A percentile compares a stretch with the other conserved stretches of the same genome.
Conservation (phyloP, 306 rosid species). For the Castanospermum australe region DNA sequence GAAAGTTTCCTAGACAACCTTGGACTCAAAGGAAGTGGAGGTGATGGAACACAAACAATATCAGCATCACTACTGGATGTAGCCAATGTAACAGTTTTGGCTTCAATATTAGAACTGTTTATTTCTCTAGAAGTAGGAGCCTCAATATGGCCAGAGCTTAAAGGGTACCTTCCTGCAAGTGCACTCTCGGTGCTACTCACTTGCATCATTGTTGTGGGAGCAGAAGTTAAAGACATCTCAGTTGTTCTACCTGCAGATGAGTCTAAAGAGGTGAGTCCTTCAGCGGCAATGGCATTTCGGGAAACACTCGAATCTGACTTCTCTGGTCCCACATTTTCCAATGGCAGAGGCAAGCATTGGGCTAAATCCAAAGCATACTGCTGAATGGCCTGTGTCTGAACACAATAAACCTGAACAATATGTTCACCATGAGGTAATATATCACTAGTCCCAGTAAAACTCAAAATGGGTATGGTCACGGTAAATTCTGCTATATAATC, state of each 20-base stretch:
- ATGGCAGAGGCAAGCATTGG: constrained; percentile 90
- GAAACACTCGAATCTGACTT: constrained; percentile 71
- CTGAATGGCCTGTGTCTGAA: constrained; percentile 97
- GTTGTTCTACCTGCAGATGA: constrained; percentile 52
- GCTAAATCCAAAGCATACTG: constrained; percentile 96
- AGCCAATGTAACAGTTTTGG: constrained; percentile 54
- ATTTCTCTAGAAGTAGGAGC: constrained; percentile 45
- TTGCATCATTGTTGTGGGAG: constrained; percentile 53
- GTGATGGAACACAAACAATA: constrained; percentile 63
- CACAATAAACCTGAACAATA: constrained; percentile 92
- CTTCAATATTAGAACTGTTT: constrained; percentile 51
- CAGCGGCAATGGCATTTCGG: constrained; percentile 55
- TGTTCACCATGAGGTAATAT: constrained; percentile 78
- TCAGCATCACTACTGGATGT: constrained; percentile 65
- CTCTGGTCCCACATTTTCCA: constrained; percentile 68
- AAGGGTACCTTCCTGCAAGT: constrained; percentile 53
- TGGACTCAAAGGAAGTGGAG: constrained; percentile 87
- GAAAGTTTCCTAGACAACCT: constrained; percentile 77
- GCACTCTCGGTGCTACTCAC: constrained; percentile 53
- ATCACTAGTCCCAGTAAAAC: constrained; percentile 93
- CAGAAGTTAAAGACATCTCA: constrained; percentile 53
- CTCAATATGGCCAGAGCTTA: constrained; percentile 60
- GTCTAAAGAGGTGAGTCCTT: constrained; percentile 55
- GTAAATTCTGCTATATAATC: constrained; percentile 95
- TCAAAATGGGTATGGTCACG: constrained; percentile 93